Evolutionary conservation across 148 eudicot species (phyloP).

Genomic region (Silene latifolia): DNA sequence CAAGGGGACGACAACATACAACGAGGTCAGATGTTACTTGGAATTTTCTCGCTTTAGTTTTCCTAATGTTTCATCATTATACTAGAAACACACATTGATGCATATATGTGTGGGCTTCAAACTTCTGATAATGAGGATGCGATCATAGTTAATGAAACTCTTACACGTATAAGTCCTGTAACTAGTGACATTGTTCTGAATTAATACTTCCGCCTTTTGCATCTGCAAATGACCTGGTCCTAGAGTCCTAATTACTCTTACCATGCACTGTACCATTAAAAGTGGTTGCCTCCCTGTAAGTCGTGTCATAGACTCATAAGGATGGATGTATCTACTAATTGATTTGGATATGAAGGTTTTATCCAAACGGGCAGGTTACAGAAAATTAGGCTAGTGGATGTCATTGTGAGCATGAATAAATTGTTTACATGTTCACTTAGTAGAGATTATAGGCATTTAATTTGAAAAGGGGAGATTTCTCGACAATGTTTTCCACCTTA

Average conservation of each 20-base stretch:
- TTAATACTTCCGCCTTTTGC: not conserved
- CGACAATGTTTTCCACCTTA: not conserved
- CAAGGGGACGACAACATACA: slow-evolving; percentile 97
- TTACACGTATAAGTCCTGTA: not conserved
- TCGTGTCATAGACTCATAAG: no score
- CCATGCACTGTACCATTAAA: no score
- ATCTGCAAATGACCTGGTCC: not conserved
- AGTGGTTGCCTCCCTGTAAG: no score
- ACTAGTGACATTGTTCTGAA: not conserved
- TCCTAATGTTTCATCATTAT: not conserved
- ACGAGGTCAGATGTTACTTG: slow-evolving; percentile 54
- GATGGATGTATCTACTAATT: not conserved
- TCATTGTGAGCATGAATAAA: not conserved
- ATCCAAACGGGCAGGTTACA: no score
- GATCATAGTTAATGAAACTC: not conserved
- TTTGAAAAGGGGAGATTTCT: not conserved
- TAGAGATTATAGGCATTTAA: not conserved
- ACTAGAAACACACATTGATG: not conserved
- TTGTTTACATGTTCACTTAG: not conserved
- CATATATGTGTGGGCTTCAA: no score
- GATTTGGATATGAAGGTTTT: not conserved
- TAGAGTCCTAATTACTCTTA: not conserved
- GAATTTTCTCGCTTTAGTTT: not conserved
- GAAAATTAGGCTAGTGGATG: not conserved
- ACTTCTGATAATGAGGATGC: not conserved